Evolutionary conservation across 805 yeast genomes (phyloP).

Genomic region (Kodamaea kakaduensis): DNA sequence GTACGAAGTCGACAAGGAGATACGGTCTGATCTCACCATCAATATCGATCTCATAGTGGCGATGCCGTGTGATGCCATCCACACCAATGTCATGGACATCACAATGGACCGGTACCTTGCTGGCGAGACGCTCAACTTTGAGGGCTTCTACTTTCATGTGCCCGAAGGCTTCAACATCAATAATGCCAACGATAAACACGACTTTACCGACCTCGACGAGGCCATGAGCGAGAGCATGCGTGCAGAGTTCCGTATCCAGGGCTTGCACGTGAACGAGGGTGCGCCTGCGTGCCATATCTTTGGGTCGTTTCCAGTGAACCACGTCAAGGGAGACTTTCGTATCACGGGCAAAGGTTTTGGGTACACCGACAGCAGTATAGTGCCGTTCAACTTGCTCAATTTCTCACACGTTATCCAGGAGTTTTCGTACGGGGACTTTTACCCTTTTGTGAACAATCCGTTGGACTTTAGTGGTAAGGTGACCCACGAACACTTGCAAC

Average conservation of each 20-base stretch:
- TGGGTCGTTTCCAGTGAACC: conserved; percentile 79
- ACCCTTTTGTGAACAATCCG: conserved; percentile 84
- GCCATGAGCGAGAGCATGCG: conserved; percentile 61
- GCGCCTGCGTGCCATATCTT: conserved; percentile 82
- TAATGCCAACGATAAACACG: conserved; percentile 42
- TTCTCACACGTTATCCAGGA: conserved; percentile 84
- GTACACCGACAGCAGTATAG: conserved; percentile 45
- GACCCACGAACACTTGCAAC: conserved; percentile 45
- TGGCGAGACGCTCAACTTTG: conserved; percentile 66
- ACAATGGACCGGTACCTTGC: conserved; percentile 79
- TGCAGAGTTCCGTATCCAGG: conserved; percentile 55
- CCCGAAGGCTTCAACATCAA: conserved; percentile 49
- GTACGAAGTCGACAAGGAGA: conserved; percentile 64
- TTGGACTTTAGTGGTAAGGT: conserved; percentile 68
- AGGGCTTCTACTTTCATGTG: conserved; percentile 55
- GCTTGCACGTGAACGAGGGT: conserved; percentile 44
- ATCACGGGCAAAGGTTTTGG: conserved; percentile 77
- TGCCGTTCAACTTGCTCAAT: conserved; percentile 53
- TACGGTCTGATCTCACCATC: conserved; percentile 56
- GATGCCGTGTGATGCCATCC: conserved; percentile 76
- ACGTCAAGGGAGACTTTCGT: conserved; percentile 81
- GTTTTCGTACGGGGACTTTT: conserved; percentile 86
- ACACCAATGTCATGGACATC: conserved; percentile 71
- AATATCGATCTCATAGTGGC: conserved; percentile 78
- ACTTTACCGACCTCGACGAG: conserved; percentile 62